These are phyloP conservation scores for Golubevia sp. DNA, from an alignment of 1,284 basidiomycete genomes.

Conservation along the genomic window DNA sequence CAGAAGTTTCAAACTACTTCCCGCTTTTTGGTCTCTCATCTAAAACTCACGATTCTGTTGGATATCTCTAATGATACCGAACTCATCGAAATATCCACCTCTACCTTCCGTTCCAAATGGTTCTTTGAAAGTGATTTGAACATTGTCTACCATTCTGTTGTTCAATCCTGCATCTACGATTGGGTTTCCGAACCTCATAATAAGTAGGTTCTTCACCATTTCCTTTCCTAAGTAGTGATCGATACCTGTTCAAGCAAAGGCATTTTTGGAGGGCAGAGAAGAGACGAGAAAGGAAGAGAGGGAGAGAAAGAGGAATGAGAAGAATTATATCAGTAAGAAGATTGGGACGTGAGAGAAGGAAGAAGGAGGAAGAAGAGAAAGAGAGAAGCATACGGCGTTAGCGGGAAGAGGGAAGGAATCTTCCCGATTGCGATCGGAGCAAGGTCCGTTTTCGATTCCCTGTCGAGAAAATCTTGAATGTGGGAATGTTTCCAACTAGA, in stretches of 20 bases:
- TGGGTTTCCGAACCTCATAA: conserved; percentile 56
- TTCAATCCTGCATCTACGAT: conserved; percentile 57
- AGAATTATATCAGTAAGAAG: neutral
- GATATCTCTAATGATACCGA: conserved; percentile 63
- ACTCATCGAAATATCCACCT: conserved; percentile 63
- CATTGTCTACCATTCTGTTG: conserved; percentile 59
- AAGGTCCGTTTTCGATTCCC: no score
- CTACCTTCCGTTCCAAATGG: conserved; percentile 62
- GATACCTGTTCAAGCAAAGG: conserved; percentile 15
- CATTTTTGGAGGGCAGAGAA: neutral
- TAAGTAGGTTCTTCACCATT: conserved; percentile 60
- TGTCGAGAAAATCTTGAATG: no score
- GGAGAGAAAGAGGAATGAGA: no score
- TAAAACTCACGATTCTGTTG: conserved; percentile 58
- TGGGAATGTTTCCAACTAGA: no score
- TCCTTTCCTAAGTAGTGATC: conserved; percentile 62
- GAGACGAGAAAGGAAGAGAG: no score
- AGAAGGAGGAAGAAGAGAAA: neutral
- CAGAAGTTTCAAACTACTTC: no score
- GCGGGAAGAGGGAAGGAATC: no score
- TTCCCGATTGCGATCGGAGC: no score
- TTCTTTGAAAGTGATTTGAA: conserved; percentile 63
- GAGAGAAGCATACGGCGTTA: no score
- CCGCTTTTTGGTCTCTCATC: no score
- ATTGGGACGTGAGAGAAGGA: neutral